Evolutionary conservation across 192 early-diverging fungal genomes (phyloP).

Genomic region (Rhizophagus clarus): DNA sequence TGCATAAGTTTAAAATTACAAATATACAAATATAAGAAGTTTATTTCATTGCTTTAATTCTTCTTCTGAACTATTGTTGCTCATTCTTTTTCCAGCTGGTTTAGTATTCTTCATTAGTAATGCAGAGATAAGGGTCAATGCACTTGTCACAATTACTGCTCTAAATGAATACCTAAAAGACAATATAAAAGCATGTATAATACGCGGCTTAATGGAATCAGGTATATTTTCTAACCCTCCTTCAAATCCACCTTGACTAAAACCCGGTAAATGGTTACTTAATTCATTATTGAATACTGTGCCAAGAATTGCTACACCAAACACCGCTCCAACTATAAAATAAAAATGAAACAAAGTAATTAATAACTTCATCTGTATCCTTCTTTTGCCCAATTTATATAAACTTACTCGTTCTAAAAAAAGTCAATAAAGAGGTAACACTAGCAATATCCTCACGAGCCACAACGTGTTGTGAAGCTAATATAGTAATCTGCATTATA

Average conservation of each 20-base stretch:
- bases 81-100: not conserved
- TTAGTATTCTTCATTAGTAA: not conserved
- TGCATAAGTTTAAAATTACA: no score
- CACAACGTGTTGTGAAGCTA: conserved; percentile 73
- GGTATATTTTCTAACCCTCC: not conserved
- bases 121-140: not conserved
- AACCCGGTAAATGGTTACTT: not conserved
- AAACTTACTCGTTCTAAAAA: conserved; percentile 56
- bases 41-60: not conserved
- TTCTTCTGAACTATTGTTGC: not conserved
- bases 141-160: not conserved
- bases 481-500: conserved; percentile 68
- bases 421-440: conserved; percentile 62
- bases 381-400: not conserved
- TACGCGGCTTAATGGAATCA: not conserved
- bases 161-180: not conserved
- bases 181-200: not conserved
- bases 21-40: no score
- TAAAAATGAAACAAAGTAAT: conserved; percentile 38
- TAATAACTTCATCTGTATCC: not conserved
- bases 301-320: conserved; percentile 44
- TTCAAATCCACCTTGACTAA: not conserved
- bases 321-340: conserved; percentile 32
- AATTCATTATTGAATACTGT: conserved; percentile 39
- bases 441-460: conserved; percentile 59